Percentiles rank a stretch among this genome's conserved stretches.
These are phyloP conservation scores for Chaetomidium leptoderma DNA, from an alignment of 495 filamentous ascomycete genomes.

Conservation along the genomic window DNA sequence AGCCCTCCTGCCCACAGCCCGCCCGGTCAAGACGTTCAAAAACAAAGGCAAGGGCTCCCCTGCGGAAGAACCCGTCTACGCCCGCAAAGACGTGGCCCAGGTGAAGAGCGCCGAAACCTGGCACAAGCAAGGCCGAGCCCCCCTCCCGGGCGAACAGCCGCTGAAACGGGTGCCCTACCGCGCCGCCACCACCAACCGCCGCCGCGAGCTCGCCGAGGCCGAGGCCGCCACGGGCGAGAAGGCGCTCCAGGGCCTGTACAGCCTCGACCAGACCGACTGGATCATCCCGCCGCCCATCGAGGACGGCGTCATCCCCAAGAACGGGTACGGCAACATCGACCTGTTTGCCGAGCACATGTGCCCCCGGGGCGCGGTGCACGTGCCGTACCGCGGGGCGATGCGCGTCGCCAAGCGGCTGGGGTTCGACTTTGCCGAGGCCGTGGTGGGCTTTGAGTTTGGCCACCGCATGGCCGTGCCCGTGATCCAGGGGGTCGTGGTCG, in stretches of 20 bases:
- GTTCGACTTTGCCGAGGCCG: slow-evolving; percentile 90
- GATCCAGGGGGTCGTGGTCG: slow-evolving; percentile 84
- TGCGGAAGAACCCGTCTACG: slow-evolving; percentile 75
- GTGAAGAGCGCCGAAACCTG: slow-evolving; percentile 94
- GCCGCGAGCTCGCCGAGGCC: slow-evolving; percentile 83
- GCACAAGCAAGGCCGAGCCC: slow-evolving; percentile 90
- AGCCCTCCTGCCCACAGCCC: slow-evolving; percentile 65
- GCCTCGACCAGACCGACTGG: slow-evolving; percentile 82
- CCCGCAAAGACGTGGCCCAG: slow-evolving; percentile 69
- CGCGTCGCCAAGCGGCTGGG: slow-evolving; percentile 76
- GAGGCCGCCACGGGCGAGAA: slow-evolving; percentile 74
- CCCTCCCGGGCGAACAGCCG: slow-evolving; percentile 63
- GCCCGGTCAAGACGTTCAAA: slow-evolving; percentile 69
- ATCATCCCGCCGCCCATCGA: slow-evolving; percentile 81
- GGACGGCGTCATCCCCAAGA: slow-evolving; percentile 86
- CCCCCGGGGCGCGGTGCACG: slow-evolving; percentile 76
- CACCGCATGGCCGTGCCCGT: slow-evolving; percentile 88
- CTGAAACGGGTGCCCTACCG: slow-evolving; percentile 86
- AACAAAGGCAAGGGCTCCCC: slow-evolving; percentile 61
- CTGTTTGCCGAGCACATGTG: slow-evolving; percentile 93
- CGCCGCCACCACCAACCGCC: slow-evolving; percentile 81
- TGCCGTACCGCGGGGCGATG: slow-evolving; percentile 70
- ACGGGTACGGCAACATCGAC: slow-evolving; percentile 95
- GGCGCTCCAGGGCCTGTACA: slow-evolving; percentile 80
- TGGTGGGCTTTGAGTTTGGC: slow-evolving; percentile 95